A percentile compares a stretch with the other conserved stretches of the same genome.
These are phyloP conservation scores for Bombardia bombarda DNA, from an alignment of 495 filamentous ascomycete genomes.

Conservation along the genomic window DNA sequence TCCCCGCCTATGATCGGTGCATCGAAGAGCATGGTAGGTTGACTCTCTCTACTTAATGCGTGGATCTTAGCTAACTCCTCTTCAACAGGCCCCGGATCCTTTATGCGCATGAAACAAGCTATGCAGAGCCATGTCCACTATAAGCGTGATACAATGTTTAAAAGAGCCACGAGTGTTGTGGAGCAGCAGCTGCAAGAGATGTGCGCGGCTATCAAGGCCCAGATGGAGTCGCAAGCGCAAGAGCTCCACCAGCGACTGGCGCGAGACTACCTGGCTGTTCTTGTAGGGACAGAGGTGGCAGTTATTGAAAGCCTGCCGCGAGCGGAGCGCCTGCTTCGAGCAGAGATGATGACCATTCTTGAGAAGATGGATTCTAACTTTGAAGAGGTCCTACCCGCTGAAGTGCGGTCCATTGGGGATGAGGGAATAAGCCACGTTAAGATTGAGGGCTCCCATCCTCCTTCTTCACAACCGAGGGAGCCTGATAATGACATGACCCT, in stretches of 20 bases:
- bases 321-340: conserved; percentile 11
- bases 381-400: neutral
- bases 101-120: conserved; percentile 44
- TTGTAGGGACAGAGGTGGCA: conserved; percentile 10
- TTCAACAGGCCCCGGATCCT: conserved; percentile 31
- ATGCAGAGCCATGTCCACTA: conserved; percentile 45
- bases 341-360: conserved; percentile 12
- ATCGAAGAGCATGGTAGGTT: conserved; percentile 33
- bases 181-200: conserved; percentile 27
- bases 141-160: conserved; percentile 43
- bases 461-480: too few relatives aligned
- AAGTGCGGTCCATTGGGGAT: neutral
- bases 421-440: neutral
- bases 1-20: conserved; percentile 40
- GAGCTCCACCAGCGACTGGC: conserved; percentile 33
- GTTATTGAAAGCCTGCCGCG: conserved; percentile 1
- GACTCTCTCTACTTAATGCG: neutral
- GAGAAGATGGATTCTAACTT: conserved; percentile 1
- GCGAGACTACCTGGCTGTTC: conserved; percentile 34
- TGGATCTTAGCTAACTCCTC: conserved; percentile 5
- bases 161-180: conserved; percentile 36
- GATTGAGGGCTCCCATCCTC: neutral
- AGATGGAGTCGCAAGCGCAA: conserved; percentile 30
- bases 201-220: conserved; percentile 24
- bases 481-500: too few relatives aligned